Evolutionary conservation across 2,329 filamentous ascomycete species (phyloP), one percentile per base, ranked within the genome.

Genomic region (Penicillium sp.): DNA sequence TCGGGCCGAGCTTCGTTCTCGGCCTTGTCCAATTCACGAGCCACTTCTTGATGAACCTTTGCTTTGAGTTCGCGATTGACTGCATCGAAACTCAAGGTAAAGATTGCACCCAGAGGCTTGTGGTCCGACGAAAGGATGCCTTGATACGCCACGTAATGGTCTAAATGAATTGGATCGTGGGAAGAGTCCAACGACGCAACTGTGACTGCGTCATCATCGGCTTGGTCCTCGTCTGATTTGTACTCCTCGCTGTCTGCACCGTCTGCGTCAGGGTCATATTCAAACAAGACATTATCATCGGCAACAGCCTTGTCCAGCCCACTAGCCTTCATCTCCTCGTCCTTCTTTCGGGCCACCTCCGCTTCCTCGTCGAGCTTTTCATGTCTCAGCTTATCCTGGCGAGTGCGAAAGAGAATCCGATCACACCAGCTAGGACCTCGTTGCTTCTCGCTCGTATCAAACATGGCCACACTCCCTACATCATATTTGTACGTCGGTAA

Each of bases 401-500:
- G 84, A 2, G 91, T 94, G 8, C 93, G 83, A 71, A 87, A 99
- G 0, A 99, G 75, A 43, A 99, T 92, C 16, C 94, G 88, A 75
- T 99, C 94, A 71, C 94, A 99, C 93, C 94, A 99, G 69, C 91
- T 96, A 3, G 94, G 94, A 2, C 90, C 88, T 50, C 95, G 84
- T 61, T 88, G 88, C 77, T 99, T 99, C 70, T 97, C 94, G 62
- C 92, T 96, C 0, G 92, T 91, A 75, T 99, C 95, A 70, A 97
- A 99, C 30, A 91, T 83, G 2, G 90, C 90, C 31, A 96, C 85
- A 30, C 89, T 96, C n/a, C 94, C 94, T 28, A 96, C 81, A 67
- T 99, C 95, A 65, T 99, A 99, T 73, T 99, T 99, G 75, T 99
- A 99, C 0, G 94, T 95, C 1, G 94, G 94, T 16, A 97, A 72